Evolutionary conservation across 257 asterid species (phyloP).

Genomic region (Penstemon barbatus): DNA sequence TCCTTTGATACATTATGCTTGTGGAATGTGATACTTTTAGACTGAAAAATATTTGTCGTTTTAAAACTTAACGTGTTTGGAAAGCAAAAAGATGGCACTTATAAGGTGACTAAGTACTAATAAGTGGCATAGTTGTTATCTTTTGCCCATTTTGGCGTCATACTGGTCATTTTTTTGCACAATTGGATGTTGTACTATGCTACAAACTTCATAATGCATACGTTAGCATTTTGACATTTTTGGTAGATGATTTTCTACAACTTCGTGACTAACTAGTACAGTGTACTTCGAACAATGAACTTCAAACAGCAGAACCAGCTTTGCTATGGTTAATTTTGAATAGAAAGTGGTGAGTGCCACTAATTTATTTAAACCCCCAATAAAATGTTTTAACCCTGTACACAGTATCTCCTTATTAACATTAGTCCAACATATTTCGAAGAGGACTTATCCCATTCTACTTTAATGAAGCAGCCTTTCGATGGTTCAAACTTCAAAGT

Average conservation of each 20-base stretch:
- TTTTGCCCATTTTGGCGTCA: not conserved
- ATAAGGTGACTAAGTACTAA: not conserved
- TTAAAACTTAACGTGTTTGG: not conserved
- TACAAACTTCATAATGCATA: slow-evolving; percentile 14
- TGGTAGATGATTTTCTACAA: not conserved
- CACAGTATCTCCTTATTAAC: no score
- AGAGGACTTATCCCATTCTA: no score
- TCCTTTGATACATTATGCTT: not conserved
- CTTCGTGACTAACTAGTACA: not conserved
- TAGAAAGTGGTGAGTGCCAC: no score
- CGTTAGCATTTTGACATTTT: not conserved
- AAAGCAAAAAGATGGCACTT: not conserved
- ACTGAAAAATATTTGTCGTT: not conserved
- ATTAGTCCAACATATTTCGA: no score
- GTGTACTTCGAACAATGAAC: not conserved
- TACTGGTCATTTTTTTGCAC: not conserved
- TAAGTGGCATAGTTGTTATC: not conserved
- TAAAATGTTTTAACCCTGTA: no score
- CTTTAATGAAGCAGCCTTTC: no score
- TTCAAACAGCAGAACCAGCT: not conserved
- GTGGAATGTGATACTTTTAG: not conserved
- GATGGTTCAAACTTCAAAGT: no score
- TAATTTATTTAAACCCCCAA: no score
- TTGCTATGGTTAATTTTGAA: no score
- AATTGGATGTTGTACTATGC: not conserved